Base-by-base conservation (phyloP, 768 basidiomycete genomes). In the Kwoniella sp. region DNA sequence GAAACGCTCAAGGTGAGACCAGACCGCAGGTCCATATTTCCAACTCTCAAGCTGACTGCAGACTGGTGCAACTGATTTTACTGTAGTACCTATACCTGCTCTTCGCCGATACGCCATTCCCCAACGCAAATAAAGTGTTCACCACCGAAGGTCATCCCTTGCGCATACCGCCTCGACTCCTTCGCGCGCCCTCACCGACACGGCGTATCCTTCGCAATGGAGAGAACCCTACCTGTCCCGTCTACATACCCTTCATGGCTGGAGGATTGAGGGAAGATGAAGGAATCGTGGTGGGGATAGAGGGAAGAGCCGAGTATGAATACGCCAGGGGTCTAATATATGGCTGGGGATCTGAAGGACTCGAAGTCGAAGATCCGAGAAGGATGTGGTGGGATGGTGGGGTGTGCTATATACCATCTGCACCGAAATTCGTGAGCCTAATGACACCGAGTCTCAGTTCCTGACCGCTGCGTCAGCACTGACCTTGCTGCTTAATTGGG, bases 131-230 rank as follows among this genome's bases (percentile, higher is more conserved):
- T 78, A 90, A 88, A 67, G 91, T 98, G 11, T 90, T 96, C 77
- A 92, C 93, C 5, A 99, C 96, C 0, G 96, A 98, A 80, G 96
- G 95, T 0, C 96, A 99, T 76, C 85, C 92, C 26, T 83, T 99
- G 50, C 84, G 84, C 12, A 85, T 96, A 22, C 87, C 86, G 1
- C 79, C 72, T 41, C 73, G 85, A 52, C 83, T 86, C 55, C 82
- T 90, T 29, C 85, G 83, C 67, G 85, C 86, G 8, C 81, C 86
- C 38, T 87, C 89, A n/a, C 67, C 85, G 68, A 81, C 87, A 67
- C 87, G 90, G 22, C 84, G 85, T 25, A 83, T 55, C 3, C 34
- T 71, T 50, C 71, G 70, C 28, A 58, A 56, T 45, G 73, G 71
- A 22, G 68, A 74, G 65, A 67, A 72, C 38, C 72, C 61, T 1